Percentiles rank a stretch among this genome's conserved stretches.
phyloP scores from a whole-genome alignment of 768 basidiomycete genomes.

The Crassisporium funariophilum region DNA sequence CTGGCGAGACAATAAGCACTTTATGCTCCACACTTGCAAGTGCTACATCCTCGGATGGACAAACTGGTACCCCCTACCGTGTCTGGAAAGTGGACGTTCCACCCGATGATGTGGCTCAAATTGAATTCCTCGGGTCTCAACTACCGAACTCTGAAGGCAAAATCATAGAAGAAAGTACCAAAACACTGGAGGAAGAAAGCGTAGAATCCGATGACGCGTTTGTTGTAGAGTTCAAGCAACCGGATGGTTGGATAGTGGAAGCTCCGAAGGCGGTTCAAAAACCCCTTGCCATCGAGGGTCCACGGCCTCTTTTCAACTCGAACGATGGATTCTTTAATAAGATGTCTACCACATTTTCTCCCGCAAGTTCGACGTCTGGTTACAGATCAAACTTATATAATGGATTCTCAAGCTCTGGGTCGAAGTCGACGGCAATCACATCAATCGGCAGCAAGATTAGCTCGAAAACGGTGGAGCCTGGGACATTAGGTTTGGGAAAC shows the following conservation, averaged over 20 bases:
- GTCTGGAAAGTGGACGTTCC: slow-evolving; percentile 61
- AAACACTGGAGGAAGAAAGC: slow-evolving; percentile 58
- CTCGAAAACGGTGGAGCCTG: slow-evolving; percentile 55
- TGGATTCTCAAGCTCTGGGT: slow-evolving; percentile 21
- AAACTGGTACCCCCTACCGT: slow-evolving; percentile 45
- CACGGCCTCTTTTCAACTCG: slow-evolving; percentile 56
- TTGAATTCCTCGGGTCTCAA: slow-evolving; percentile 35
- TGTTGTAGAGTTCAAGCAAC: slow-evolving; percentile 70
- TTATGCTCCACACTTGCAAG: slow-evolving; percentile 44
- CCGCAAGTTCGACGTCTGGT: slow-evolving; percentile 16
- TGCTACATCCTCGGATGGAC: slow-evolving; percentile 32
- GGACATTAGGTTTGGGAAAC: slow-evolving; percentile 86
- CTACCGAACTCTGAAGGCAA: slow-evolving; percentile 35
- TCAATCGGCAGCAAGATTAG: slow-evolving; percentile 25
- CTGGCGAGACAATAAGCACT: slow-evolving; percentile 48
- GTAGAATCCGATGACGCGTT: slow-evolving; percentile 68
- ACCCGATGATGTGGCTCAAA: slow-evolving; percentile 37
- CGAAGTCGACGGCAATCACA: slow-evolving; percentile 36
- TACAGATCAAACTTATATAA: slow-evolving; percentile 23
- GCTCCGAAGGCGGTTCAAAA: slow-evolving; percentile 18
- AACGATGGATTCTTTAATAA: slow-evolving; percentile 59
- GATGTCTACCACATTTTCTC: slow-evolving; percentile 29
- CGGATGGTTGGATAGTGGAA: slow-evolving; percentile 62
- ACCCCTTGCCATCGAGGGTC: slow-evolving; percentile 25
- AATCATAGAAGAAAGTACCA: slow-evolving; percentile 46